phyloP scores from a whole-genome alignment of 2,329 filamentous ascomycete species.

The Ophiosphaerella herpotricha region DNA sequence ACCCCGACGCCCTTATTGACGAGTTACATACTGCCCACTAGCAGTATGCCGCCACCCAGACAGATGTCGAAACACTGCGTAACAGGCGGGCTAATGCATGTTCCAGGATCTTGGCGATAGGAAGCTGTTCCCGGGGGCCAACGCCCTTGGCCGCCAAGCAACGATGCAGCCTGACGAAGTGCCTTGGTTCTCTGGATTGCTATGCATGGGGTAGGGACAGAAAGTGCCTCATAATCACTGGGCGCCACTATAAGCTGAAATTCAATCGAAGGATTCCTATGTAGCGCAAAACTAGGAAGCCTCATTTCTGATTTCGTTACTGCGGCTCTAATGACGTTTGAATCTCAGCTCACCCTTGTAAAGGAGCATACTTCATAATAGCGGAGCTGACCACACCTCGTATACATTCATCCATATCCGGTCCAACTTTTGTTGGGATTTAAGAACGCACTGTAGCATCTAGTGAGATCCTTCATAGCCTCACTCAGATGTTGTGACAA shows the following conservation, averaged over 20 bases:
- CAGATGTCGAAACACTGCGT: neutral
- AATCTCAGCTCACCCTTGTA: no score
- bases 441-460: neutral
- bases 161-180: slow-evolving; percentile 29
- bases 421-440: no score
- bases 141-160: slow-evolving; percentile 20
- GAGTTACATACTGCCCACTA: no score
- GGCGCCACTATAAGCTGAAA: slow-evolving; percentile 15
- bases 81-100: slow-evolving; percentile 1
- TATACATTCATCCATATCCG: neutral
- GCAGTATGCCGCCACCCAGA: neutral
- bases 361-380: neutral
- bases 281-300: slow-evolving; percentile 14
- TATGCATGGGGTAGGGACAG: neutral
- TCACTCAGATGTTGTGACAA: slow-evolving; percentile 4
- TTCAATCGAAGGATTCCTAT: slow-evolving; percentile 2
- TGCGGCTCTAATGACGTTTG: slow-evolving; percentile 14
- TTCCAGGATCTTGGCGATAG: neutral
- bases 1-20: slow-evolving; percentile 2
- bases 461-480: slow-evolving; percentile 1
- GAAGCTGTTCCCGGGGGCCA: slow-evolving; percentile 3
- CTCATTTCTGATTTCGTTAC: slow-evolving; percentile 15
- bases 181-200: slow-evolving; percentile 23
- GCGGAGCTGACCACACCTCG: slow-evolving; percentile 2
- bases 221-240: slow-evolving; percentile 26